phyloP scores from a whole-genome alignment of 2,329 filamentous ascomycete species.

The Coniella lustricola region DNA sequence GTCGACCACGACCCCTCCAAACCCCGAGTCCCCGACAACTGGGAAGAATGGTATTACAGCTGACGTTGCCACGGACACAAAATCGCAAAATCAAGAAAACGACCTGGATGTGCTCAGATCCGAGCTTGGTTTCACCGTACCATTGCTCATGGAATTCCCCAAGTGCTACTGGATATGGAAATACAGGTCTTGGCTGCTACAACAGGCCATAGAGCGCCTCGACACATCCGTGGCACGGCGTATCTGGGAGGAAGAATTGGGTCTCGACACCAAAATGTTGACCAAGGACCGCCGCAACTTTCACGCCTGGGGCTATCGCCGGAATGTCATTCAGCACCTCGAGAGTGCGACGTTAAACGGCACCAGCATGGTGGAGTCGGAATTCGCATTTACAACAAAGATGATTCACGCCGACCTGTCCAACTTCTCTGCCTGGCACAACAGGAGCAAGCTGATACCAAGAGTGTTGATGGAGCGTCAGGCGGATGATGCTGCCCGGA shows the following conservation, averaged over 20 bases:
- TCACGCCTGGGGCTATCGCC: constrained; percentile 90
- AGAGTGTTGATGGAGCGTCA: constrained; percentile 64
- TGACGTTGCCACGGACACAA: constrained; percentile 25
- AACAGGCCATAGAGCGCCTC: constrained; percentile 61
- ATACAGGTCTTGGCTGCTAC: constrained; percentile 78
- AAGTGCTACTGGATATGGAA: constrained; percentile 99
- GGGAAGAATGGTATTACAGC: constrained; percentile 51
- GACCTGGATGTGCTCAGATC: constrained; percentile 52
- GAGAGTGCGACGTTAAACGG: constrained; percentile 51
- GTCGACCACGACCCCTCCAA: constrained; percentile 44
- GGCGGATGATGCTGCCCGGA: constrained; percentile 56
- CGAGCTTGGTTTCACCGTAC: constrained; percentile 77
- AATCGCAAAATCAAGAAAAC: constrained; percentile 18
- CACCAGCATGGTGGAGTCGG: constrained; percentile 63
- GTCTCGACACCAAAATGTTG: constrained; percentile 81
- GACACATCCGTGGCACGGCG: constrained; percentile 46
- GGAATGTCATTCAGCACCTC: constrained; percentile 68
- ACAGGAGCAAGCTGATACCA: constrained; percentile 76
- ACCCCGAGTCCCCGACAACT: constrained; percentile 38
- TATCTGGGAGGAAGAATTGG: constrained; percentile 81
- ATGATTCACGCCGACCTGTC: constrained; percentile 83
- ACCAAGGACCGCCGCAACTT: constrained; percentile 83
- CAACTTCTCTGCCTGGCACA: constrained; percentile 97
- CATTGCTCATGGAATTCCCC: constrained; percentile 75
- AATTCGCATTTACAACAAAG: constrained; percentile 84